Evolutionary conservation across 306 rosid genomes (phyloP).

Genomic region (Dryas drummondii): DNA sequence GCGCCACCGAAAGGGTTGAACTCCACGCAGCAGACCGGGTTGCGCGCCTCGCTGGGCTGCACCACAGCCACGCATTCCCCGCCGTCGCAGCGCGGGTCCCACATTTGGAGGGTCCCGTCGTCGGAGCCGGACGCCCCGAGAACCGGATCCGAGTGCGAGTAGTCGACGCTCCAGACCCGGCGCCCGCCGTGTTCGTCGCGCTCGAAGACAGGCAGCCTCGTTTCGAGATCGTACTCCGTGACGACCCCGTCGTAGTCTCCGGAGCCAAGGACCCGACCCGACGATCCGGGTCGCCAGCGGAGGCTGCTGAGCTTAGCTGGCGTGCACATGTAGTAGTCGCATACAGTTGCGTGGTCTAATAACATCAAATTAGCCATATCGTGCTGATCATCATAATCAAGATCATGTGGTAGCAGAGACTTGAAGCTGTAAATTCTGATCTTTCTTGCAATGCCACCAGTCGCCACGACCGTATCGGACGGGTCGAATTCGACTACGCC

Average conservation of each 20-base stretch:
- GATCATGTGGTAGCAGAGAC: constrained; percentile 19
- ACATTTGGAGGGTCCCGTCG: constrained; percentile 63
- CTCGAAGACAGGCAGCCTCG: constrained; percentile 45
- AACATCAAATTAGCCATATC: background rate
- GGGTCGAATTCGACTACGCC: constrained; percentile 57
- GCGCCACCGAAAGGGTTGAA: constrained; percentile 39
- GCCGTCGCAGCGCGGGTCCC: constrained; percentile 57
- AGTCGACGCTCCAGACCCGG: constrained; percentile 65
- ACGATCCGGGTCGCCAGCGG: constrained; percentile 50
- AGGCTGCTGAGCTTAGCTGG: constrained; percentile 73
- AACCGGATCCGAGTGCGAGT: constrained; percentile 37
- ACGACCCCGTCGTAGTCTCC: constrained; percentile 71
- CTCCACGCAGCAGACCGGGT: constrained; percentile 59
- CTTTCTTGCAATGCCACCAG: constrained; percentile 58
- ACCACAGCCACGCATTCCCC: constrained; percentile 38
- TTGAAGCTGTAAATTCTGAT: constrained; percentile 38
- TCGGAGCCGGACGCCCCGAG: constrained; percentile 64
- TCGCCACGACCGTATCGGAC: constrained; percentile 43
- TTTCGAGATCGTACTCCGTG: constrained; percentile 56
- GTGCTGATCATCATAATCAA: background rate
- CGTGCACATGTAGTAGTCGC: constrained; percentile 46
- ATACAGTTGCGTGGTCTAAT: constrained; percentile 43
- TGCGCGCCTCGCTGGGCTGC: constrained; percentile 33
- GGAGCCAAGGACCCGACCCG: constrained; percentile 41
- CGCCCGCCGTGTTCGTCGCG: constrained; percentile 74